Conservation (phyloP, 495 filamentous ascomycete genomes). For the Aspergillus taichungensis region DNA sequence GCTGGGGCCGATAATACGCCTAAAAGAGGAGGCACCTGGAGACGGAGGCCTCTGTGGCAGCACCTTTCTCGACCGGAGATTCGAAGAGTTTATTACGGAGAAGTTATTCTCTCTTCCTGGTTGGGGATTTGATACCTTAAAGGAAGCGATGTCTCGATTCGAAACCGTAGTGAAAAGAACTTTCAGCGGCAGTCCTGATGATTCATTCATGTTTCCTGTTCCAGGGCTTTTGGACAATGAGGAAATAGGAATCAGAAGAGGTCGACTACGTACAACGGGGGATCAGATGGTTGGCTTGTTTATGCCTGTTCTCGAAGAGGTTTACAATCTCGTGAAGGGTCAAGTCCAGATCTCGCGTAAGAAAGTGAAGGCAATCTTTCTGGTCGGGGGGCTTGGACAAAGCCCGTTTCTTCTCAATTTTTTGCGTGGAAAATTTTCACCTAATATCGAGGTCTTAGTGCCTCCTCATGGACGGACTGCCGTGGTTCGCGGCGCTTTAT, state of each 20-base stretch:
- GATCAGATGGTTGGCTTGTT: constrained; percentile 15
- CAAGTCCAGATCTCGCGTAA: constrained; percentile 6
- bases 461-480: constrained; percentile 32
- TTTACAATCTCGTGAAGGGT: constrained; percentile 14
- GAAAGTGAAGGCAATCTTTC: constrained; percentile 44
- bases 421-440: constrained; percentile 10
- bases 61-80: constrained; percentile 61
- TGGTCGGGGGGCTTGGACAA: constrained; percentile 64
- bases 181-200: constrained; percentile 7
- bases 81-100: constrained; percentile 56
- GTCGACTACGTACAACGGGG: constrained; percentile 8
- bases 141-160: constrained; percentile 14
- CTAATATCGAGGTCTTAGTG: constrained; percentile 13
- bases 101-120: constrained; percentile 28
- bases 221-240: constrained; percentile 13
- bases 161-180: constrained; percentile 14
- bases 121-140: constrained; percentile 15
- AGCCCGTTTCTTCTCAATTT: constrained; percentile 47
- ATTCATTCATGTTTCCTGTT: constrained; percentile 15
- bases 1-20: constrained; percentile 30
- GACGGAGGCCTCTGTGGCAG: constrained; percentile 57
- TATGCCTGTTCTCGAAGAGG: constrained; percentile 11
- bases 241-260: constrained; percentile 10
- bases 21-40: constrained; percentile 58
- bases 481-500: constrained; percentile 33